These are phyloP conservation scores for Debaryomyces hansenii DNA, from an alignment of 805 yeast genomes.

Conservation along the genomic window DNA sequence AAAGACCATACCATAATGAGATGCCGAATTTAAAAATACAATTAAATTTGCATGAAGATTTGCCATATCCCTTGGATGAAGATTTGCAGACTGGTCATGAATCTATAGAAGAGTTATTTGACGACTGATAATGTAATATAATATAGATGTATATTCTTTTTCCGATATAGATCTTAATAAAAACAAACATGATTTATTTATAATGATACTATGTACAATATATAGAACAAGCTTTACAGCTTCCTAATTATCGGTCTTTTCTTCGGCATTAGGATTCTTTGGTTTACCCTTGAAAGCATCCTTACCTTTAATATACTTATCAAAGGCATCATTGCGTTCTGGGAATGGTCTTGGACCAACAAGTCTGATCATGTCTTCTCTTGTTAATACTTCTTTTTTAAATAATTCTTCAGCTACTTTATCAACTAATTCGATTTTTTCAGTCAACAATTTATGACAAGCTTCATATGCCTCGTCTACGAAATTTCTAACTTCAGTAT, in stretches of 20 bases:
- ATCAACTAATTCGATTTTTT: constrained; percentile 60
- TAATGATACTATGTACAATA: constrained; percentile 7
- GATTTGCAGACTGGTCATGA: constrained; percentile 1
- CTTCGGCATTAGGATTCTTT: constrained; percentile 7
- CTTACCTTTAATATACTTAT: constrained; percentile 67
- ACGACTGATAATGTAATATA: constrained; percentile 1
- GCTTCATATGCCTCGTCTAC: constrained; percentile 63
- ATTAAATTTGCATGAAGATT: neutral
- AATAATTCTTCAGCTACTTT: constrained; percentile 73
- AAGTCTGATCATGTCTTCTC: constrained; percentile 76
- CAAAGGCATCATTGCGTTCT: constrained; percentile 84
- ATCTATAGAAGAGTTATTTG: constrained; percentile 20
- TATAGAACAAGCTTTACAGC: neutral
- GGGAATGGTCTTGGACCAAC: constrained; percentile 79
- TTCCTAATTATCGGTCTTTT: neutral
- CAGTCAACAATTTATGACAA: constrained; percentile 57
- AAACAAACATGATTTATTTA: constrained; percentile 1
- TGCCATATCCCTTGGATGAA: neutral
- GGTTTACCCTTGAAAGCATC: constrained; percentile 42
- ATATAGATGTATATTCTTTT: constrained; percentile 1
- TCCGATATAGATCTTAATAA: neutral
- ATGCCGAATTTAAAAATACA: neutral
- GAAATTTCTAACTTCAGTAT: constrained; percentile 65
- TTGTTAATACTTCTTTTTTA: constrained; percentile 72
- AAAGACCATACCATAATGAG: too few species aligned